A percentile compares a stretch with the other conserved stretches of the same genome.
Conservation (phyloP, 208 protist genomes). For the Trypanosoma conorhini region DNA sequence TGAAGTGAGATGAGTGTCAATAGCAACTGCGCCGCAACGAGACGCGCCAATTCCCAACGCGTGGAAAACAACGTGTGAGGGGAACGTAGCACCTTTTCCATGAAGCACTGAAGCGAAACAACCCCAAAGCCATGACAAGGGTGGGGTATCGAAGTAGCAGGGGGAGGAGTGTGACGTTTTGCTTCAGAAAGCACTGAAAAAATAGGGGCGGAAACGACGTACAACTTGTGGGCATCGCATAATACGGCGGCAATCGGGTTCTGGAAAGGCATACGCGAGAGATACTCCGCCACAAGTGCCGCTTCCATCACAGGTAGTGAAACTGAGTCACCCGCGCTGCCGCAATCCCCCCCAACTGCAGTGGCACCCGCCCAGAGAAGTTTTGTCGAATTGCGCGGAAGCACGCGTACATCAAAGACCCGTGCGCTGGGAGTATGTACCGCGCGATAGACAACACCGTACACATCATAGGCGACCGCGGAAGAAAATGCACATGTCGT, state of each 20-base stretch:
- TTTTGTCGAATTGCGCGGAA: slow-evolving; percentile 59
- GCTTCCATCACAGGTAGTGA: slow-evolving; percentile 71
- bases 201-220: slow-evolving; percentile 81
- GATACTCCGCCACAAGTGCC: slow-evolving; percentile 80
- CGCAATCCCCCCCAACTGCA: background rate
- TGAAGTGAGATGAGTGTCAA: slow-evolving; percentile 71
- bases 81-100: slow-evolving; percentile 8
- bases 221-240: slow-evolving; percentile 77
- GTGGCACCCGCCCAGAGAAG: slow-evolving; percentile 35
- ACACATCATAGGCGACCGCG: slow-evolving; percentile 57
- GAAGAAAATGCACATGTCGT: slow-evolving; percentile 18
- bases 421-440: slow-evolving; percentile 63
- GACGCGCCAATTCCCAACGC: slow-evolving; percentile 56
- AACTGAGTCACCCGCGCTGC: slow-evolving; percentile 39
- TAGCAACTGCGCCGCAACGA: slow-evolving; percentile 66
- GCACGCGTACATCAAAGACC: slow-evolving; percentile 81
- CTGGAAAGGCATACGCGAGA: slow-evolving; percentile 68
- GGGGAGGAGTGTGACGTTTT: background rate
- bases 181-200: slow-evolving; percentile 47
- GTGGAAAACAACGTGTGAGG: background rate
- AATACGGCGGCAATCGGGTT: slow-evolving; percentile 73
- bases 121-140: slow-evolving; percentile 1
- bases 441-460: slow-evolving; percentile 71
- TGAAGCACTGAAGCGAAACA: slow-evolving; percentile 5
- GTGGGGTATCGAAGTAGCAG: background rate